These are phyloP conservation scores for Penicillium waksmanii DNA, from an alignment of 495 filamentous ascomycete genomes.

Conservation along the genomic window DNA sequence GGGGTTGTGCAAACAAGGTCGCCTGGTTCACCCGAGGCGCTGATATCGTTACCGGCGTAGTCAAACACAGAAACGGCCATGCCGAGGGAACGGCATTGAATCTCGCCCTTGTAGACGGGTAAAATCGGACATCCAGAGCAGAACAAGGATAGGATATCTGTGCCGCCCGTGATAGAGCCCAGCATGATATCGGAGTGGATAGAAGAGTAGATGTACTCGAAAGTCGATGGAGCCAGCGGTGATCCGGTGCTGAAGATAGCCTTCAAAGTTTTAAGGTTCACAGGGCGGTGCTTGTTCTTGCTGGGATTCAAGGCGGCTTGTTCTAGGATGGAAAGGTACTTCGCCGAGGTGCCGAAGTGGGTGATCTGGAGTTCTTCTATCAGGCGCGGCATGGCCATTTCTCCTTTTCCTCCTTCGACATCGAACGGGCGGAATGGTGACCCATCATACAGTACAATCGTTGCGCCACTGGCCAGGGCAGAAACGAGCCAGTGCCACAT, in stretches of 20 bases:
- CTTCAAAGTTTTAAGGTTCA: slow-evolving; percentile 59
- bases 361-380: slow-evolving; percentile 76
- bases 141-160: slow-evolving; percentile 93
- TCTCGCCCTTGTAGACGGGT: slow-evolving; percentile 86
- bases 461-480: slow-evolving; percentile 75
- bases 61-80: slow-evolving; percentile 87
- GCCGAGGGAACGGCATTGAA: slow-evolving; percentile 86
- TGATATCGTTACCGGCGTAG: slow-evolving; percentile 55
- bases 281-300: slow-evolving; percentile 46
- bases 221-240: slow-evolving; percentile 89
- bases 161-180: slow-evolving; percentile 85
- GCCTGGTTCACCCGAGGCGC: slow-evolving; percentile 68
- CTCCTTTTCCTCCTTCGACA: slow-evolving; percentile 53
- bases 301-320: slow-evolving; percentile 72
- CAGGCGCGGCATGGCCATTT: slow-evolving; percentile 70
- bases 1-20: slow-evolving; percentile 86
- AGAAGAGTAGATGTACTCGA: slow-evolving; percentile 80
- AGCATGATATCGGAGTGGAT: slow-evolving; percentile 78
- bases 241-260: slow-evolving; percentile 95
- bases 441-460: slow-evolving; percentile 85
- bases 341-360: slow-evolving; percentile 91
- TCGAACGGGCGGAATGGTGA: slow-evolving; percentile 76
- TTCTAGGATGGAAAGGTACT: slow-evolving; percentile 90
- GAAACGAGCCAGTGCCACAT: slow-evolving; percentile 98
- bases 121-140: slow-evolving; percentile 81